Evolutionary conservation across 2,329 filamentous ascomycete genomes (phyloP), one percentile per base, ranked within the genome.

Genomic region (Cladosporium sp.): DNA sequence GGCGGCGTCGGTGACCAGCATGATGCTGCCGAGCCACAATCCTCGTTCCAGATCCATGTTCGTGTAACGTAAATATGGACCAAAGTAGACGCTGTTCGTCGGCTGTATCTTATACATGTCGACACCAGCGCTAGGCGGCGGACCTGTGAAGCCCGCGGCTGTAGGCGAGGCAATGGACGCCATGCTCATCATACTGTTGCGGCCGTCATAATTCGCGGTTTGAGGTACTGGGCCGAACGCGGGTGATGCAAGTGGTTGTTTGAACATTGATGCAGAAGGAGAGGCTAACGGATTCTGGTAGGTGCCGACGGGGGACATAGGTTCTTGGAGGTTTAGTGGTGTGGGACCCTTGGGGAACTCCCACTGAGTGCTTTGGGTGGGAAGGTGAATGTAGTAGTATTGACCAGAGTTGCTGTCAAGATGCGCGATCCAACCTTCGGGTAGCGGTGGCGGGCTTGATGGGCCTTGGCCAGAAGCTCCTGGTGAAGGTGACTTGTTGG

Each of bases 381-480:
- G 89, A 28, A 99, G 81, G 72, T 99, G 94, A 59, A 99, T 99
- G 69, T 99, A 99, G 73, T 99, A 99, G 74, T 97, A 99, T 70
- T 97, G 93, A 1, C 94, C 94, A 2, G 93, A 97, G 70, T 89
- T 96, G 64, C 91, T 89, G 71, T 99, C 94, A 4, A 97, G 80
- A 72, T 97, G 94, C 19, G 94, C 91, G 68, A 99, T 97, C 94
- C 94, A 99, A 34, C 94, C 94, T 75, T 99, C 94, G 5, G 94
- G 94, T 15, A 99, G 80, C 2, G 93, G 94, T 20, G 94, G 94
- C 32, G 94, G 94, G 15, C 91, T 96, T 24, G 88, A 84, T 28
- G 90, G 90, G 1, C 87, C 83, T 22, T 83, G 75, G 47, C 64
- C 77, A 67, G 61, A 57, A 10, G 77, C 71, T 7, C 72, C 69